These are phyloP conservation scores for Pseudonectria foliicola DNA, from an alignment of 2,329 filamentous ascomycete genomes.

Conservation along the genomic window DNA sequence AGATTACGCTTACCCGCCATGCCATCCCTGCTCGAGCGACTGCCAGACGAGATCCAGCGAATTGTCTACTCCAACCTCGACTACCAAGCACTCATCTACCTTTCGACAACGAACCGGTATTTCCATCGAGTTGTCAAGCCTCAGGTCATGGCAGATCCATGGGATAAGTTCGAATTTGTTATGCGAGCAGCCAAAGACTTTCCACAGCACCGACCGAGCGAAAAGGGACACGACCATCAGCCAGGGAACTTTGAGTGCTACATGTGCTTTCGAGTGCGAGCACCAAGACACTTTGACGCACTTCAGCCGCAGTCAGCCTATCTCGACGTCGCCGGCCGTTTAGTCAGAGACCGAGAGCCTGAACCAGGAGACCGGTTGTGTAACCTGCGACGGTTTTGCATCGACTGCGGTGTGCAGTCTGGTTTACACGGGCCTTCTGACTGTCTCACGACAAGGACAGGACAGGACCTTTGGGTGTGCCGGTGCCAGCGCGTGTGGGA, in stretches of 20 bases:
- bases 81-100: conserved; percentile 34
- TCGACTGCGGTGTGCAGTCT: conserved; percentile 32
- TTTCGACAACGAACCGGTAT: conserved; percentile 30
- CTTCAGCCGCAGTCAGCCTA: conserved; percentile 27
- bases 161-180: conserved; percentile 33
- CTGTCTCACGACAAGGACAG: conserved; percentile 30
- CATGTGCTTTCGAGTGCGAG: conserved; percentile 34
- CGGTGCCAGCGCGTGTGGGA: conserved; percentile 30
- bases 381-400: conserved; percentile 33
- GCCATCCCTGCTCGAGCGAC: conserved; percentile 24
- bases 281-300: conserved; percentile 32
- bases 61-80: conserved; percentile 30
- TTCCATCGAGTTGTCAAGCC: conserved; percentile 29
- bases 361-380: conserved; percentile 22
- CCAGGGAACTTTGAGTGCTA: conserved; percentile 37
- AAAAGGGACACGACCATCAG: conserved; percentile 29
- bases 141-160: conserved; percentile 25
- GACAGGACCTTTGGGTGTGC: conserved; percentile 34
- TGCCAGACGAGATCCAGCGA: conserved; percentile 27
- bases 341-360: conserved; percentile 24
- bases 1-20: conserved; percentile 8
- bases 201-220: conserved; percentile 31
- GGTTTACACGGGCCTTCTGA: conserved; percentile 32
- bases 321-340: conserved; percentile 24
- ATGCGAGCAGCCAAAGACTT: conserved; percentile 36